Base-by-base conservation (phyloP, 768 basidiomycete genomes). In the Sistotremastrum suecicum region DNA sequence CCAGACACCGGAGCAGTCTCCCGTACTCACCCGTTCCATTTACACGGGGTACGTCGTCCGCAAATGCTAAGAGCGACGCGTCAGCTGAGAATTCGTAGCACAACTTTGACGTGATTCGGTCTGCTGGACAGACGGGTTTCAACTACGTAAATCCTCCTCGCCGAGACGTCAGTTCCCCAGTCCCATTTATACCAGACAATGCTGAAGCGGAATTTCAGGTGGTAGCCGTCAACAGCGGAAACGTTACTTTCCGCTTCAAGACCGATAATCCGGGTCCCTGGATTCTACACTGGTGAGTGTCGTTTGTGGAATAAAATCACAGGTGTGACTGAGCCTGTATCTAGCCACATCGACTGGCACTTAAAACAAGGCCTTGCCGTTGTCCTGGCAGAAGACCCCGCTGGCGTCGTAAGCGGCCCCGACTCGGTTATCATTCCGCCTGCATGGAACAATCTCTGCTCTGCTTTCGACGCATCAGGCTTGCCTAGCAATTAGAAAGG, bases 211-310 rank as follows among this genome's bases (percentile, higher is more conserved):
- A 20, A 20, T 20, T 20, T 20, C 20, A 20, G 20, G 20, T 20
- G 20, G 20, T 20, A 20, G 20, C 20, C 20, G 42, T 43, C 8
- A 43, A 20, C 30, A 34, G 28, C 34, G 42, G 42, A 34, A 43
- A 43, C 34, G 42, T 43, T n/a, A 43, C 42, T 5, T 34, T 43
- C 42, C 42, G 42, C 11, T 43, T 43, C 28, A 20, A 34, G 28
- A 43, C 42, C 3, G 34, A 43, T 34, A 43, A 43, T 20, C 42
- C 42, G 11, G 42, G 37, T 53, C 63, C 41, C 20, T 20, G 20
- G 20, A 20, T 20, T 38, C 10, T 10, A 20, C 20, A 20, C 20
- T 20, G 20, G 20, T 20, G 20, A 20, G 20, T 20, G 20, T 20
- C 20, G 20, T 20, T 20, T 20, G 20, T 1, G 20, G 20, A 20